phyloP scores from a whole-genome alignment of 192 early-diverging fungal species.

The Funneliformis mosseae region DNA sequence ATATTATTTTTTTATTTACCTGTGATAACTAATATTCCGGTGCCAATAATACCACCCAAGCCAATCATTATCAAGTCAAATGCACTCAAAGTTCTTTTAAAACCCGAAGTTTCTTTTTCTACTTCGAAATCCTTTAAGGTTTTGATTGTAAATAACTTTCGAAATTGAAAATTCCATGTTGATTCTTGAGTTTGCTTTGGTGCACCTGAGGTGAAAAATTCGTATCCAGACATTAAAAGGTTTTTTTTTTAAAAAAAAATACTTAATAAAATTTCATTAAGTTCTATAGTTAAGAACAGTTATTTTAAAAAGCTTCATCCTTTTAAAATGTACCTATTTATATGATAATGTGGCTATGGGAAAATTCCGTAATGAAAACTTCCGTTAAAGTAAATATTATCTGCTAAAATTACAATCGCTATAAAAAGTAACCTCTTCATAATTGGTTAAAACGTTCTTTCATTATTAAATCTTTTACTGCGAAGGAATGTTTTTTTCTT shows the following conservation, averaged over 20 bases:
- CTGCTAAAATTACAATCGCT: too few species aligned
- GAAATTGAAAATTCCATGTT: constrained; percentile 15
- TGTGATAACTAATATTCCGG: constrained; percentile 81
- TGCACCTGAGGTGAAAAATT: constrained; percentile 26
- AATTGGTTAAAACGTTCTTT: too few species aligned
- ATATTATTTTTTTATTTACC: constrained; percentile 38
- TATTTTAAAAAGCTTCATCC: too few species aligned
- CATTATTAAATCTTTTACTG: too few species aligned
- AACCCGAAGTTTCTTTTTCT: constrained; percentile 47
- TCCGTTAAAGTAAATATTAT: too few species aligned
- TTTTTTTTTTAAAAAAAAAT: not conserved
- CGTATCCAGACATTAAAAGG: constrained; percentile 9
- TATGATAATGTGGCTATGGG: too few species aligned
- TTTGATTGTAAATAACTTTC: constrained; percentile 32
- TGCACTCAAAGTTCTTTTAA: constrained; percentile 56
- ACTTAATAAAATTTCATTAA: not conserved
- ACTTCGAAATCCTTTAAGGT: constrained; percentile 39
- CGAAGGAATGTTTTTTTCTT: too few species aligned
- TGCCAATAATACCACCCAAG: constrained; percentile 79
- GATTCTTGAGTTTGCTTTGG: not conserved
- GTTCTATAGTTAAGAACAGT: too few species aligned
- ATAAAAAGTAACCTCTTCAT: too few species aligned
- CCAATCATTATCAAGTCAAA: constrained; percentile 69
- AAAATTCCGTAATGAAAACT: too few species aligned
- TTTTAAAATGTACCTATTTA: too few species aligned